Evolutionary conservation across 2,329 filamentous ascomycete genomes (phyloP).

Genomic region (Fusarium oxysporum): DNA sequence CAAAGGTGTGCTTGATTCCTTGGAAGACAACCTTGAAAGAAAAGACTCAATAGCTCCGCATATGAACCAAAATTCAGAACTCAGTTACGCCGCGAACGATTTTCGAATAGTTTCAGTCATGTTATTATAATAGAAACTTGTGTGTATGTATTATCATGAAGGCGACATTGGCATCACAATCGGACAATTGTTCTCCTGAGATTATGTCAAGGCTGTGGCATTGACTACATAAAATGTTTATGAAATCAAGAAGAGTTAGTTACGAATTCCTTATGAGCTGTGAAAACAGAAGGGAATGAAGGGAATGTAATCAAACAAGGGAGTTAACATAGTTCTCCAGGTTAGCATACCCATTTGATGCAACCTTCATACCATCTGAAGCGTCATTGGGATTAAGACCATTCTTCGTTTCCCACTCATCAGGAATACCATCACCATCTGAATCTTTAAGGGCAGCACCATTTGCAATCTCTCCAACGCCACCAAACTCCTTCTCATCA

Average conservation of each 20-base stretch:
- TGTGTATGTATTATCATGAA: not conserved
- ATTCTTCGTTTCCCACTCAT: constrained; percentile 59
- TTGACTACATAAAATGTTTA: not conserved
- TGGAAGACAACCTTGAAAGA: not conserved
- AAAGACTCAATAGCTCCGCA: not conserved
- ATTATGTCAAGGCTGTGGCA: too few species aligned
- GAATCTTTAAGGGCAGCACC: constrained; percentile 56
- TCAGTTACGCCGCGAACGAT: too few species aligned
- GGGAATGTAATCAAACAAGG: constrained; percentile 46
- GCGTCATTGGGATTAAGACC: constrained; percentile 54
- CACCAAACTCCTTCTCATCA: constrained; percentile 58
- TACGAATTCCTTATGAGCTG: not conserved
- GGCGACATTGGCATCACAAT: too few species aligned
- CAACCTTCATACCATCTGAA: constrained; percentile 56
- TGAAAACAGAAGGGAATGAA: not conserved
- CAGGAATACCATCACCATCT: constrained; percentile 63
- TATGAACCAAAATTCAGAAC: not conserved
- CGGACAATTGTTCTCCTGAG: too few species aligned
- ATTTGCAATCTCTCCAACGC: constrained; percentile 52
- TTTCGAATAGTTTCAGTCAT: too few species aligned
- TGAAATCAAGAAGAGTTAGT: not conserved
- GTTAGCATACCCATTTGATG: constrained; percentile 57
- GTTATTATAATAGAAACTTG: not conserved
- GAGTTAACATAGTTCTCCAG: constrained; percentile 64
- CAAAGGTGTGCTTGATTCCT: not conserved